Conservation (phyloP, 805 yeast species). For the Ogataea philodendri region DNA sequence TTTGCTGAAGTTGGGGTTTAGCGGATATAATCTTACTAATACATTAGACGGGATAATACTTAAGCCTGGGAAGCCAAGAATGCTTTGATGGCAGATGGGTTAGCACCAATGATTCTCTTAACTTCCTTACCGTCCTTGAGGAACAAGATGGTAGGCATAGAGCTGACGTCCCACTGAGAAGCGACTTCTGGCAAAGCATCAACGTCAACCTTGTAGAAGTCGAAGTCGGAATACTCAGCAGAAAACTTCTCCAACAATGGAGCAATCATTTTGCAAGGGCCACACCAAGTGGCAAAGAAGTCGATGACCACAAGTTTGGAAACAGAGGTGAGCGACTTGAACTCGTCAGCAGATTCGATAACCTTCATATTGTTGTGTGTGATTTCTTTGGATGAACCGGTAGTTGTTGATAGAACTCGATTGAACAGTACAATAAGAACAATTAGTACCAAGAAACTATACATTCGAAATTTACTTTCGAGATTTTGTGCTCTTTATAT, state of each 20-base stretch:
- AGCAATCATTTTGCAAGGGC: conserved; percentile 97
- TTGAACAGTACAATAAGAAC: conserved; percentile 27
- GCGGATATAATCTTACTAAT: conserved; percentile 6
- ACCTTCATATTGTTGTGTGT: conserved; percentile 43
- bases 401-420: conserved; percentile 23
- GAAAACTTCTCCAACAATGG: conserved; percentile 87
- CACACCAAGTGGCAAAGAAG: conserved; percentile 98
- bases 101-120: conserved; percentile 84
- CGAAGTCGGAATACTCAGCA: conserved; percentile 59
- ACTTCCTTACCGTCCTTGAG: conserved; percentile 82
- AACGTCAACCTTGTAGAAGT: conserved; percentile 88
- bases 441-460: conserved; percentile 28
- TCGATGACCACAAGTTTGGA: conserved; percentile 82
- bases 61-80: conserved; percentile 38
- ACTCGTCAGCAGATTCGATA: conserved; percentile 50
- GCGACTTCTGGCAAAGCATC: conserved; percentile 80
- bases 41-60: conserved; percentile 8
- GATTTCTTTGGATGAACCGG: conserved; percentile 7
- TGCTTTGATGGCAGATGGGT: conserved; percentile 78
- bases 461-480: conserved; percentile 20
- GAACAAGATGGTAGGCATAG: conserved; percentile 66
- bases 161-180: conserved; percentile 53
- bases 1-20: conserved; percentile 43
- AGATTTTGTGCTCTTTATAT: not conserved
- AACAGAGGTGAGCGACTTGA: conserved; percentile 59